Evolutionary conservation across 768 basidiomycete genomes (phyloP).

Genomic region (Auriculariales sp.): DNA sequence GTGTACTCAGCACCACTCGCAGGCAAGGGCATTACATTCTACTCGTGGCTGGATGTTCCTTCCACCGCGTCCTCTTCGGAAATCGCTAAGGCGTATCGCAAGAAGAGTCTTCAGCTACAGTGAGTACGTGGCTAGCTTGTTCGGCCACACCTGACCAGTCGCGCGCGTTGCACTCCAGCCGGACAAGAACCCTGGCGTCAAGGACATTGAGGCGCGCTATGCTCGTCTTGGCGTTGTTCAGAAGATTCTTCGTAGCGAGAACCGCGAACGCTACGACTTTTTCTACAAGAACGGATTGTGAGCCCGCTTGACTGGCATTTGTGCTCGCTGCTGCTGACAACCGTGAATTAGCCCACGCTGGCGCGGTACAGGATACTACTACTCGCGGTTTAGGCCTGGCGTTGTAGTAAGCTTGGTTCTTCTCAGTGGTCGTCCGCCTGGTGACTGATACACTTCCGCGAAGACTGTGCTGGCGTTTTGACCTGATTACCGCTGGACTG

Average conservation of each 20-base stretch:
- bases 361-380: slow-evolving; percentile 78
- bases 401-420: slow-evolving; percentile 42
- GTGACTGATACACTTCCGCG: neutral
- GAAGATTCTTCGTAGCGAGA: slow-evolving; percentile 68
- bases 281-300: slow-evolving; percentile 92
- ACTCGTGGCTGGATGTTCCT: slow-evolving; percentile 80
- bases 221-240: slow-evolving; percentile 80
- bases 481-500: slow-evolving; percentile 57
- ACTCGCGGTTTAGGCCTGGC: slow-evolving; percentile 90
- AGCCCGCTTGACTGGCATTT: neutral
- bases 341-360: neutral
- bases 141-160: neutral
- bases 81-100: slow-evolving; percentile 83
- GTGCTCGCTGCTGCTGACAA: neutral
- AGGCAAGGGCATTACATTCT: slow-evolving; percentile 89
- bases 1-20: neutral
- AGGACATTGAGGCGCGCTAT: slow-evolving; percentile 76
- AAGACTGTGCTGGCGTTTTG: slow-evolving; percentile 71
- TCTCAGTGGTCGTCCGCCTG: neutral
- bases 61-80: slow-evolving; percentile 58
- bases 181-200: slow-evolving; percentile 85
- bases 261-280: slow-evolving; percentile 56
- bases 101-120: slow-evolving; percentile 83
- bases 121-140: slow-evolving; percentile 24
- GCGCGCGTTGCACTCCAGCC: slow-evolving; percentile 36